Base-by-base conservation (phyloP, 2,329 filamentous ascomycete genomes). In the Fonsecaea nubica region DNA sequence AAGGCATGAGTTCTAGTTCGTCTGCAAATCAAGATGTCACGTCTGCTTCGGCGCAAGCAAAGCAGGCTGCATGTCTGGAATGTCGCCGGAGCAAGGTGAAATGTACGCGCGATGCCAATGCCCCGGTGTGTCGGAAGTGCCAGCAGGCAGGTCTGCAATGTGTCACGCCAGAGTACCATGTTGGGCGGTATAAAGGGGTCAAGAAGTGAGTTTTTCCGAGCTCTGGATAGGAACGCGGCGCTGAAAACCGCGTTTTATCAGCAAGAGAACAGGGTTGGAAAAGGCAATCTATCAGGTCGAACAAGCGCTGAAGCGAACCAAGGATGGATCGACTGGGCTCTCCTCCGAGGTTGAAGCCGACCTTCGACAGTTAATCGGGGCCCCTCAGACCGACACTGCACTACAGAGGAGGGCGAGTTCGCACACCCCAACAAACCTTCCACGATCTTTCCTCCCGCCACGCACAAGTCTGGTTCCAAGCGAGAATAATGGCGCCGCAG, bases 281-380 rank as follows among this genome's bases (percentile, higher is more conserved):
- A 92, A 92, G 77, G 90, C 90, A 2, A 84, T 92, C 21, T 87
- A 87, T 73, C 89, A 91, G 74, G 89, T 92, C 67, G 89, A 92
- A 73, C 87, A 92, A 75, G 90, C 89, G 12, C 80, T 89, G 62
- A 83, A 86, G 74, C 80, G 87, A 57, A 84, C 86, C 30, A 81
- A 82, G 62, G 76, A 83, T 59, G 80, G 82, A 54, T 73, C 80
- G 3, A 76, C 77, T 50, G 76, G 79, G 7, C 75, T 80, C 32
- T 78, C 78, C 66, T 78, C 80, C 53, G 79, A 82, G 13, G 77
- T 80, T 57, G 81, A 79, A 35, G 76, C 77, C 7, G 80, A 81
- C 66, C 73, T 88, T 33, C 82, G 85, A 63, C 81, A 80, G 56
- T 78, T 88, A 13, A 79, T 88, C 2, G 77, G 77, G 58, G 80